Base-by-base conservation (phyloP, 2,329 filamentous ascomycete species). In the Fusarium paranaense region DNA sequence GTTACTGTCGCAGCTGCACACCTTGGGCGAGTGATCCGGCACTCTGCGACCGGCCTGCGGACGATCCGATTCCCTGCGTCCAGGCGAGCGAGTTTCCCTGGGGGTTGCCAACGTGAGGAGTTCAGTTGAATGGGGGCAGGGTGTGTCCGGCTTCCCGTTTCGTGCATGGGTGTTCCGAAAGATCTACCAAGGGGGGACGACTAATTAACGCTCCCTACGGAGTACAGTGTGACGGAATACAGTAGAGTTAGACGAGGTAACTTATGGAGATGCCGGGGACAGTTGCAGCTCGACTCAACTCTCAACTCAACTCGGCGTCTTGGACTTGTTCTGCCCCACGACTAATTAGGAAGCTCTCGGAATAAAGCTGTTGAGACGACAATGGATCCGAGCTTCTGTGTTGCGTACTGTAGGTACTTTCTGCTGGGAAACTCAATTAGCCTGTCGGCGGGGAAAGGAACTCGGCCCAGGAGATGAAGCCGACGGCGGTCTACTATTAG, bases 391-490 rank as follows among this genome's bases (percentile, higher is more conserved):
- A 50, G 45, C 45, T 50, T 50, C 42, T 27, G 37, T 38, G 16
- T 38, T 38, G 37, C 16, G 35, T 38, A 20, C 38, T 37, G 35
- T 37, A 27, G 5, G 27, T 27, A 27, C 5, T 42, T 27, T 60
- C 16, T 42, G 22, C 57, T 42, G 59, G 40, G 37, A 22, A 62
- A 50, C 30, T 47, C 40, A 37, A 42, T 57, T 33, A 56, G 54
- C 32, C 50, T 54, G 33, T 71, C 42, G 60, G 67, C 35, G 61
- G 27, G 38, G 27, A 33, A 50, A 73, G 42, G 56, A 62, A 59
- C 67, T 69, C 71, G 71, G 67, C 50, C 60, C 60, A 67, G 71
- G 57, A 47, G 37, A 45, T 54, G 71, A 63, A 71, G 67, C 71
- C 71, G 71, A 71, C 64, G 50, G 67, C 32, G 57, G 56, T 50